These are phyloP conservation scores for Metschnikowia colocasiae DNA, from an alignment of 805 yeast species.

Conservation along the genomic window DNA sequence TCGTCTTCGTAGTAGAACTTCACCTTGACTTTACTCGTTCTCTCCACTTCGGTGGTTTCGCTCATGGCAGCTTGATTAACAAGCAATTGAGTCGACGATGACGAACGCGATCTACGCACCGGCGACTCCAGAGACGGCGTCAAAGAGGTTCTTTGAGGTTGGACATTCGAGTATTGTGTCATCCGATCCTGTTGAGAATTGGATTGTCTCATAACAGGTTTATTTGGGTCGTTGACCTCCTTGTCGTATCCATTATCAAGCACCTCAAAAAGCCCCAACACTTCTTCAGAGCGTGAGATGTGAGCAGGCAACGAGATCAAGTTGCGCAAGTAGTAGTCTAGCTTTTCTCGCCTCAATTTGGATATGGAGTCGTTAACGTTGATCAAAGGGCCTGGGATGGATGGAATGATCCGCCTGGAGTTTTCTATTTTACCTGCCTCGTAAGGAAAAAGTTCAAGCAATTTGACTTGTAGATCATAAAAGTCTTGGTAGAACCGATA, in stretches of 20 bases:
- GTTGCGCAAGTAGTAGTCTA: constrained; percentile 49
- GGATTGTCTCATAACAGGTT: constrained; percentile 38
- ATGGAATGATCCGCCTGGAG: constrained; percentile 77
- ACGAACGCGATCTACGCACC: constrained; percentile 20
- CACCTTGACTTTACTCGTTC: constrained; percentile 48
- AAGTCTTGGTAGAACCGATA: constrained; percentile 94
- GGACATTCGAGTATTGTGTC: constrained; percentile 47
- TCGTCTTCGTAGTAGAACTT: constrained; percentile 79
- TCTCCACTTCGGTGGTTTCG: constrained; percentile 9
- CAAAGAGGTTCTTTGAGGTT: constrained; percentile 22
- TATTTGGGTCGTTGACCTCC: constrained; percentile 33
- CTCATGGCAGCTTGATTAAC: constrained; percentile 3
- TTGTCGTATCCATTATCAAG: constrained; percentile 58
- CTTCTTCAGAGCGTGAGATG: constrained; percentile 66
- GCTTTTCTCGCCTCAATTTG: constrained; percentile 50
- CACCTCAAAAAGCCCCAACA: constrained; percentile 66
- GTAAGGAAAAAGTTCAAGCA: constrained; percentile 79
- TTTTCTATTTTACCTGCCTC: constrained; percentile 88
- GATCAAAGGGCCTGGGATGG: constrained; percentile 93
- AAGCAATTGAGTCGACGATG: constrained; percentile 21
- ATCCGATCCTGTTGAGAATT: constrained; percentile 49
- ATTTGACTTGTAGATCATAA: constrained; percentile 83
- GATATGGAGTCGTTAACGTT: constrained; percentile 75
- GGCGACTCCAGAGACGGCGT: constrained; percentile 26
- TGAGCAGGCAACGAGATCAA: constrained; percentile 72